phyloP scores from a whole-genome alignment of 2,329 filamentous ascomycete genomes.

The Dothidotthia symphoricarpi region DNA sequence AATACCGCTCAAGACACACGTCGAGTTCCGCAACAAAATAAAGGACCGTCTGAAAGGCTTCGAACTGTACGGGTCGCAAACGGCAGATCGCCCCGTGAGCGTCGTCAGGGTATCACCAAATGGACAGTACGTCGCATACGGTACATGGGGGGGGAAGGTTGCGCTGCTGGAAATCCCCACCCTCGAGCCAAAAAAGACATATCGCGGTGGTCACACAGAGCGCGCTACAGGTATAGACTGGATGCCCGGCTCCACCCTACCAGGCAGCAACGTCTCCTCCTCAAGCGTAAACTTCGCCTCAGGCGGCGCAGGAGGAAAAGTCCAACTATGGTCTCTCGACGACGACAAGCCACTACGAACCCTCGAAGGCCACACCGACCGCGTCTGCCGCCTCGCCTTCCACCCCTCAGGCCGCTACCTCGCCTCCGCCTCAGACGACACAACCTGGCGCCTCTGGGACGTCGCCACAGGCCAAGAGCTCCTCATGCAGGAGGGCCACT shows the following conservation, averaged over 20 bases:
- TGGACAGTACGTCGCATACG: conserved; percentile 78
- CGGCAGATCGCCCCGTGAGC: conserved; percentile 85
- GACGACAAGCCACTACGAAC: conserved; percentile 83
- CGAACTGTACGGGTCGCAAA: conserved; percentile 90
- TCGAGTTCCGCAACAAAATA: conserved; percentile 85
- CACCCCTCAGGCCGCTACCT: conserved; percentile 88
- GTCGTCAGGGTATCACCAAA: conserved; percentile 89
- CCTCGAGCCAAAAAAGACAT: conserved; percentile 70
- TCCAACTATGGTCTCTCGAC: conserved; percentile 87
- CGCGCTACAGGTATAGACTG: conserved; percentile 88
- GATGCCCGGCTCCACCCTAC: conserved; percentile 78
- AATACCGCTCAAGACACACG: conserved; percentile 83
- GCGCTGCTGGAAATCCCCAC: conserved; percentile 82
- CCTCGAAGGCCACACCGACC: conserved; percentile 76
- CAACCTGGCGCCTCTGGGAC: conserved; percentile 96
- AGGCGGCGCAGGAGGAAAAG: conserved; percentile 80
- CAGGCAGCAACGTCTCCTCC: conserved; percentile 67
- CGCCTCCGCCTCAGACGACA: conserved; percentile 92
- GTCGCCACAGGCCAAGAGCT: conserved; percentile 81
- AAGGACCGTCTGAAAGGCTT: conserved; percentile 80
- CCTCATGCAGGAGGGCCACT: conserved; percentile 89
- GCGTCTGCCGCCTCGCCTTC: conserved; percentile 90
- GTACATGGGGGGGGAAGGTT: conserved; percentile 89
- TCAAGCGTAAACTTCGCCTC: conserved; percentile 82
- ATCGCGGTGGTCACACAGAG: conserved; percentile 79